Percentiles rank a stretch among this genome's conserved stretches.
Conservation (phyloP, 306 rosid species). For the Inga laurina region DNA sequence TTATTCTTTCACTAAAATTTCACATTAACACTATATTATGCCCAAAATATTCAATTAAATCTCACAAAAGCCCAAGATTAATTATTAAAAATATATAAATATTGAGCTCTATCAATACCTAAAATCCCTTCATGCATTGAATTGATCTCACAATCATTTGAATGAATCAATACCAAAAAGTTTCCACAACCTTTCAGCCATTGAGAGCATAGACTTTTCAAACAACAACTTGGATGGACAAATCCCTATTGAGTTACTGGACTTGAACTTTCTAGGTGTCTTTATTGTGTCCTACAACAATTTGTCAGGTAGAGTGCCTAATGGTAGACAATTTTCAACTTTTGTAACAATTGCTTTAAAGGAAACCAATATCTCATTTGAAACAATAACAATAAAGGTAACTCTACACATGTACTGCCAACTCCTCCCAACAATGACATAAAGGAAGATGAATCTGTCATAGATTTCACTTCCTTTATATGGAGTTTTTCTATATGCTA, state of each 20-base stretch:
- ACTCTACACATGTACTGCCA: background rate
- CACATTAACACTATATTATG: too few relatives aligned
- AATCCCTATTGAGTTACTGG: background rate
- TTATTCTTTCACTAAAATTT: too few relatives aligned
- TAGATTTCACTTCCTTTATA: background rate
- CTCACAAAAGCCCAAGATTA: too few relatives aligned
- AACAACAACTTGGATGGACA: background rate
- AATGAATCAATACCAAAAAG: too few relatives aligned
- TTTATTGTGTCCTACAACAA: slow-evolving; percentile 6
- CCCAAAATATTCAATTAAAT: too few relatives aligned
- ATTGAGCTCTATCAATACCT: too few relatives aligned
- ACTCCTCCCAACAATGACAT: background rate
- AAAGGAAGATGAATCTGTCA: background rate
- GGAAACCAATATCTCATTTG: slow-evolving; percentile 7
- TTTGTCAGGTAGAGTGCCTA: background rate
- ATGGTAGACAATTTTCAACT: background rate
- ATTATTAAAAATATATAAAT: too few relatives aligned
- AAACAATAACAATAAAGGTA: background rate
- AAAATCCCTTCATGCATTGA: background rate
- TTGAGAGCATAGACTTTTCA: background rate
- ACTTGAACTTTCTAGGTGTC: background rate
- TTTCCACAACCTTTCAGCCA: too few relatives aligned
- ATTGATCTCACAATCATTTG: background rate
- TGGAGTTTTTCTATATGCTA: background rate
- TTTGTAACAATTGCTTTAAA: background rate